Evolutionary conservation across 73 alveolate genomes (phyloP).

Genomic region (Uronychia binucleata): DNA sequence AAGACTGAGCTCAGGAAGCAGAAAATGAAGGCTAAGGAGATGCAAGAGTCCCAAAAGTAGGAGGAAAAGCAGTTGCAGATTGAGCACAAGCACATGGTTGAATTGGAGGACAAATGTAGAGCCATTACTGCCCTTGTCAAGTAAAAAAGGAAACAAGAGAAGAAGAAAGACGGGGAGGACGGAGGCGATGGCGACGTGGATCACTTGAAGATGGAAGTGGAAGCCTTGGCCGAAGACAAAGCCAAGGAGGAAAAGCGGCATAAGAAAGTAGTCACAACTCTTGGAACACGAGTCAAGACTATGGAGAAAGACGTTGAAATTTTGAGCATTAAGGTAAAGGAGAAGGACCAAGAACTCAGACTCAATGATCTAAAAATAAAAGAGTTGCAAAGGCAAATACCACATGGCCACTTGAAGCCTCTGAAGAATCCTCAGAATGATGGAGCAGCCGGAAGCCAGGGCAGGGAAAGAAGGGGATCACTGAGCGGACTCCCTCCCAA

Average conservation of each 20-base stretch:
- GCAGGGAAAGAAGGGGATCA: neutral
- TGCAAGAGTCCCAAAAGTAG: slow-evolving; percentile 12
- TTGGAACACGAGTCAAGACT: slow-evolving; percentile 22
- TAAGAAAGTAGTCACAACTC: slow-evolving; percentile 14
- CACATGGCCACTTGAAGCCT: slow-evolving; percentile 50
- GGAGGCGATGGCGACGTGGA: slow-evolving; percentile 5
- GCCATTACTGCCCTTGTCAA: slow-evolving; percentile 24
- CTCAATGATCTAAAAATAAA: slow-evolving; percentile 59
- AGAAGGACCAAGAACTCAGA: slow-evolving; percentile 62
- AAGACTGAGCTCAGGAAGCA: slow-evolving; percentile 45
- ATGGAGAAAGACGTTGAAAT: slow-evolving; percentile 28
- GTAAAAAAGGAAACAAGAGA: slow-evolving; percentile 19
- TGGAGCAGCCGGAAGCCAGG: neutral
- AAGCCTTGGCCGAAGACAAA: slow-evolving; percentile 42
- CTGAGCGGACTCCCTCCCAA: neutral
- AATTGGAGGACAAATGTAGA: slow-evolving; percentile 61
- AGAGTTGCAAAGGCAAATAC: slow-evolving; percentile 54
- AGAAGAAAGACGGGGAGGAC: slow-evolving; percentile 10
- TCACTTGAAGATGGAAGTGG: slow-evolving; percentile 27
- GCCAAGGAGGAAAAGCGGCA: slow-evolving; percentile 39
- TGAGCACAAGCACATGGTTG: slow-evolving; percentile 47
- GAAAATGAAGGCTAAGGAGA: slow-evolving; percentile 35
- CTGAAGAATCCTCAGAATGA: neutral
- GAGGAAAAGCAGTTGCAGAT: slow-evolving; percentile 28
- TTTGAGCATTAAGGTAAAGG: slow-evolving; percentile 51